Evolutionary conservation across 352 stramenopile species (phyloP).

Genomic region (Pythium brachiatum): DNA sequence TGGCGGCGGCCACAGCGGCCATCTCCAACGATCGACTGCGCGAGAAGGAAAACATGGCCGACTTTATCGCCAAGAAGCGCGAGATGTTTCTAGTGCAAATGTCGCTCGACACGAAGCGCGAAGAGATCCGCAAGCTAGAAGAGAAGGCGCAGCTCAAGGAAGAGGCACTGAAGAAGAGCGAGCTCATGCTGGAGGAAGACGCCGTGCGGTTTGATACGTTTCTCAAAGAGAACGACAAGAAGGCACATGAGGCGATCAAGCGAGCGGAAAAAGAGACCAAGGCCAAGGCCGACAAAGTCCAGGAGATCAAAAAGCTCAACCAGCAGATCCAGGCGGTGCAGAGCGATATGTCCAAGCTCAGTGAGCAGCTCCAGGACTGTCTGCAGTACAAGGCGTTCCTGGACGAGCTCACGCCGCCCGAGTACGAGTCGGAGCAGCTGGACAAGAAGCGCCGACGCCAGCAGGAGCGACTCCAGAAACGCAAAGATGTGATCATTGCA

Average conservation of each 20-base stretch:
- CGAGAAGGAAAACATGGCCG: conserved; percentile 94
- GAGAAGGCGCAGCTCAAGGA: conserved; percentile 95
- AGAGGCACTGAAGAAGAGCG: conserved; percentile 93
- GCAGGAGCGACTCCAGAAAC: conserved; percentile 55
- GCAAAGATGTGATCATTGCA: conserved; percentile 63
- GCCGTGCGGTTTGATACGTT: conserved; percentile 95
- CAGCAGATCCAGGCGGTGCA: conserved; percentile 94
- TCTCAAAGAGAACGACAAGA: conserved; percentile 97
- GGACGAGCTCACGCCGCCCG: conserved; percentile 86
- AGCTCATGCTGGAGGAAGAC: conserved; percentile 96
- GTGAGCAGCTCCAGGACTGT: conserved; percentile 93
- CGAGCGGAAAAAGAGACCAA: conserved; percentile 93
- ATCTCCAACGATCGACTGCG: conserved; percentile 85
- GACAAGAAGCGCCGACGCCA: conserved; percentile 70
- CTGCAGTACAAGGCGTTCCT: conserved; percentile 93
- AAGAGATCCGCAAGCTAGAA: conserved; percentile 96
- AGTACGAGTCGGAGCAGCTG: conserved; percentile 84
- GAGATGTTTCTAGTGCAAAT: conserved; percentile 97
- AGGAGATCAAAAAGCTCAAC: conserved; percentile 95
- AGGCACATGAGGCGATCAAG: conserved; percentile 95
- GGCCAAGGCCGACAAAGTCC: conserved; percentile 91
- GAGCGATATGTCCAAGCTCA: conserved; percentile 94
- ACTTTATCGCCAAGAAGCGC: conserved; percentile 96
- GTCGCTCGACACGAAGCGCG: conserved; percentile 94
- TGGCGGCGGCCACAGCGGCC: conserved; percentile 72